Evolutionary conservation across 305 asterid species (phyloP).

Genomic region (Salvia sclarea): DNA sequence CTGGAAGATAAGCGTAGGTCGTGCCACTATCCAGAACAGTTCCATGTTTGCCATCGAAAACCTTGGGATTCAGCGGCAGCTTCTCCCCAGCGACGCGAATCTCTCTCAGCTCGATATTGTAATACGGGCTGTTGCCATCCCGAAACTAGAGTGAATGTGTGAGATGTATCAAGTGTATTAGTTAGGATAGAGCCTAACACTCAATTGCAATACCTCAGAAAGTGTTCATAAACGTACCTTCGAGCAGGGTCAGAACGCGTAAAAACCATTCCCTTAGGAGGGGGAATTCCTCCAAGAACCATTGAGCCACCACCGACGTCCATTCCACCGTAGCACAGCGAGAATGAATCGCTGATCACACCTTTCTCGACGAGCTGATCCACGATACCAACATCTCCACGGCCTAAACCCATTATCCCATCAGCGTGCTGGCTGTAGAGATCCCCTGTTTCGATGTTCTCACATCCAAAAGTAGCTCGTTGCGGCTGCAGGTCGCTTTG

Average conservation of each 20-base stretch:
- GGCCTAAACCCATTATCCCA: conserved; percentile 97
- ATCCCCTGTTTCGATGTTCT: conserved; percentile 91
- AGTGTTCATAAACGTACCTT: conserved; percentile 63
- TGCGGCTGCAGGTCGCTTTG: conserved; percentile 83
- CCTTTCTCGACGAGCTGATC: conserved; percentile 91
- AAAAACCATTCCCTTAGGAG: conserved; percentile 79
- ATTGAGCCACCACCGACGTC: conserved; percentile 96
- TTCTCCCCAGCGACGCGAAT: conserved; percentile 91
- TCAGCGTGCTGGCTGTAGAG: conserved; percentile 95
- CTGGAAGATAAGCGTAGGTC: conserved; percentile 91
- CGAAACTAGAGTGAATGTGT: conserved; percentile 96
- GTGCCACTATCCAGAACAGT: conserved; percentile 95
- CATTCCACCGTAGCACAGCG: conserved; percentile 97
- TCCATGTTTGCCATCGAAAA: conserved; percentile 88
- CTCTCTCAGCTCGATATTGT: conserved; percentile 92
- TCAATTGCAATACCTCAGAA: conserved; percentile 39
- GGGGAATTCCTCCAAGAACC: conserved; percentile 91
- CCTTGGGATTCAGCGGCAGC: conserved; percentile 58
- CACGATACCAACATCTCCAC: conserved; percentile 92
- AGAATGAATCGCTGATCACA: conserved; percentile 83
- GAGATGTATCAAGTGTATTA: conserved; percentile 83
- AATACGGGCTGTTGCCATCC: conserved; percentile 98
- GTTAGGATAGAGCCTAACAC: conserved; percentile 80
- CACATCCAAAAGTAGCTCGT: conserved; percentile 93
- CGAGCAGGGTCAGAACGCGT: conserved; percentile 78